Evolutionary conservation across 1,139 yeast genomes (phyloP).

Genomic region (Insectozyma bohioensis): DNA sequence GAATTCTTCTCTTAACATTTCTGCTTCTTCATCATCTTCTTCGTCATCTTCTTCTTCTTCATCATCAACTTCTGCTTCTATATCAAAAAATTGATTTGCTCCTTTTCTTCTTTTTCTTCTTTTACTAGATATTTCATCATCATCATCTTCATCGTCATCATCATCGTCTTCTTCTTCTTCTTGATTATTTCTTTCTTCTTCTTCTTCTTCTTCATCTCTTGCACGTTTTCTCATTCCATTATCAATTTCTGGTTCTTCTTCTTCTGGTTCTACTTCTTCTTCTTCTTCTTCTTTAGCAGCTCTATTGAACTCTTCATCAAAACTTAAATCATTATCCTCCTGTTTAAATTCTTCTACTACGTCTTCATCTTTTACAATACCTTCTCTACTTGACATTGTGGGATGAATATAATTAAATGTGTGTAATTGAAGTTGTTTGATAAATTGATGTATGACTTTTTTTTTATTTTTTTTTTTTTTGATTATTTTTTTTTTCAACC

Average conservation of each 20-base stretch:
- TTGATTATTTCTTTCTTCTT: constrained; percentile 19
- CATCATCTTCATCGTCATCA: constrained; percentile 55
- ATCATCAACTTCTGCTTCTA: constrained; percentile 98
- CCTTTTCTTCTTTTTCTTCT: constrained; percentile 66
- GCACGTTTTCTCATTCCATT: constrained; percentile 1
- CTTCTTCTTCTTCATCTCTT: constrained; percentile 7
- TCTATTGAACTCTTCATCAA: constrained; percentile 16
- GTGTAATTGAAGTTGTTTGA: neutral
- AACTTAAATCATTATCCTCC: constrained; percentile 12
- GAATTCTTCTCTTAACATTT: constrained; percentile 78
- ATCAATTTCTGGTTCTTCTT: constrained; percentile 7
- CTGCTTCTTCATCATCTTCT: constrained; percentile 91
- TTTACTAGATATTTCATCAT: constrained; percentile 41
- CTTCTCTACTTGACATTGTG: constrained; percentile 10
- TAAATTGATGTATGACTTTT: constrained; percentile 2
- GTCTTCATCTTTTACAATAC: constrained; percentile 4
- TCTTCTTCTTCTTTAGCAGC: constrained; percentile 10
- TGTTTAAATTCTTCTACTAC: constrained; percentile 7
- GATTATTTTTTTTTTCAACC: constrained; percentile 2
- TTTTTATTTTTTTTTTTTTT: constrained; percentile 3
- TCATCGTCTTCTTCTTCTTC: constrained; percentile 66
- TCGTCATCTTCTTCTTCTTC: constrained; percentile 92
- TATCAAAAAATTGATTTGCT: constrained; percentile 92
- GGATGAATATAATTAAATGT: no score
- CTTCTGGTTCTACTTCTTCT: constrained; percentile 6